These are phyloP conservation scores for Cinnamomum chago DNA, from an alignment of 164 flowering plant genomes.

Conservation along the genomic window DNA sequence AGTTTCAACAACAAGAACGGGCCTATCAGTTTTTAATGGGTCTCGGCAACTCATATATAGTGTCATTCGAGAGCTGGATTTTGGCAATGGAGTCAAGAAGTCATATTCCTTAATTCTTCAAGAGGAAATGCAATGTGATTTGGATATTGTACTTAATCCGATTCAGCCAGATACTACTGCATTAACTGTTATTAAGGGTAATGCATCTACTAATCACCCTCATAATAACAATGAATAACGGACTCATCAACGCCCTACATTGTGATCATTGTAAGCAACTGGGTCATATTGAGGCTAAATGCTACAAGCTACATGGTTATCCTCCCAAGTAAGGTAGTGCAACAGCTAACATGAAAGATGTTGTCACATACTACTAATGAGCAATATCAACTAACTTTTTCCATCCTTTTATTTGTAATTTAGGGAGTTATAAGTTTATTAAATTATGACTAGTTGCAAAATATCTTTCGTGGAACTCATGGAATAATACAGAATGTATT, in stretches of 20 bases:
- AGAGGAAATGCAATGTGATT: neutral
- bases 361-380: neutral
- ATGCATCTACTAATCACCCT: neutral
- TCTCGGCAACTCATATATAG: neutral
- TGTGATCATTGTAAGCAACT: neutral
- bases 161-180: neutral
- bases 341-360: too few species aligned
- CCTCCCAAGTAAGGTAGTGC: too few species aligned
- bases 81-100: neutral
- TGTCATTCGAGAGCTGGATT: neutral
- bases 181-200: neutral
- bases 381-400: neutral
- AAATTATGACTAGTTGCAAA: too few species aligned
- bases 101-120: neutral
- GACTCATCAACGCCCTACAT: neutral
- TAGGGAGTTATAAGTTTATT: too few species aligned
- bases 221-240: neutral
- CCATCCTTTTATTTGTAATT: neutral
- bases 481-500: too few species aligned
- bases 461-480: too few species aligned
- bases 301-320: too few species aligned
- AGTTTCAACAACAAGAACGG: neutral
- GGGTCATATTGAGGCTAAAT: too few species aligned
- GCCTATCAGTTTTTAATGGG: neutral
- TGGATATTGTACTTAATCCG: neutral